Evolutionary conservation across 164 flowering plant species (phyloP).

Genomic region (Malania oleifera): DNA sequence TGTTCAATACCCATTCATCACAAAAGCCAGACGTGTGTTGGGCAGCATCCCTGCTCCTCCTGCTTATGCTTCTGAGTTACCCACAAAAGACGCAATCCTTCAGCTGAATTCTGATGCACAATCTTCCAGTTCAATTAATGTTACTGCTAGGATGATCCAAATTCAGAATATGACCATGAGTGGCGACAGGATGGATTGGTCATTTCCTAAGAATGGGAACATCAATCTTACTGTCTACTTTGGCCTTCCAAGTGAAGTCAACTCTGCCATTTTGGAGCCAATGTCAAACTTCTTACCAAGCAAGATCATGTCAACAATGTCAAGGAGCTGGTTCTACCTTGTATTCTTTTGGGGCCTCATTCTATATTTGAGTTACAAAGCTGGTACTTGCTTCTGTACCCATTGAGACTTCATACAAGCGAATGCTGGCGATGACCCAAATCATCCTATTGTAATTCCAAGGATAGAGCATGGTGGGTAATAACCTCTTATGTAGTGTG

Average conservation of each 20-base stretch:
- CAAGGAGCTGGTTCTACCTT: constrained; percentile 30
- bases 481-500: background rate
- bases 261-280: constrained; percentile 13
- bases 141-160: constrained; percentile 56
- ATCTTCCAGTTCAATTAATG: constrained; percentile 42
- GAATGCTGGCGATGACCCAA: background rate
- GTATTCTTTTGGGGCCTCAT: constrained; percentile 41
- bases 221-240: constrained; percentile 34
- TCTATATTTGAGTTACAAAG: constrained; percentile 39
- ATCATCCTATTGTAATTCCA: background rate
- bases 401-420: constrained; percentile 12
- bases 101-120: constrained; percentile 31
- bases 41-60: constrained; percentile 56
- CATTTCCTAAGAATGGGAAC: constrained; percentile 30
- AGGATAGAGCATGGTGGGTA: background rate
- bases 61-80: constrained; percentile 57
- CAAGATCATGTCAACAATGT: constrained; percentile 28
- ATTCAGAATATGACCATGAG: constrained; percentile 25
- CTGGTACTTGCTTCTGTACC: constrained; percentile 29
- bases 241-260: constrained; percentile 15
- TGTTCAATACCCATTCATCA: constrained; percentile 27
- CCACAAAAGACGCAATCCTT: constrained; percentile 36
- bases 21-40: constrained; percentile 39
- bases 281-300: constrained; percentile 17
- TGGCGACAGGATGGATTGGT: constrained; percentile 27